Evolutionary conservation across 2,329 filamentous ascomycete species (phyloP).

Genomic region (Lojkania enalia): DNA sequence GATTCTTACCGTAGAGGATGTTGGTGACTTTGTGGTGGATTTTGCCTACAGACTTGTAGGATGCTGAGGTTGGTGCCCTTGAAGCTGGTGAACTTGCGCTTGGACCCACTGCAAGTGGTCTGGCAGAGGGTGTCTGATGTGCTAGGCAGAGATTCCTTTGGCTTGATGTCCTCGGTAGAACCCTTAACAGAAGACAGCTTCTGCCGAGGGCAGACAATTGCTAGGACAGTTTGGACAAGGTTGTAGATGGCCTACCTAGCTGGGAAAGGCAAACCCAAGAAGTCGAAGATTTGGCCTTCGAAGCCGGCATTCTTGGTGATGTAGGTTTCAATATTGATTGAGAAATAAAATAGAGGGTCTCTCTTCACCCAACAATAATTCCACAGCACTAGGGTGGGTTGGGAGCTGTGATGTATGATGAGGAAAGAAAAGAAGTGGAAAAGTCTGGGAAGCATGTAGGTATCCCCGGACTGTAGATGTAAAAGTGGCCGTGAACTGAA

Average conservation of each 20-base stretch:
- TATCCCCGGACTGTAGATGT: too few species aligned
- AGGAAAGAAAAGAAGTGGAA: too few species aligned
- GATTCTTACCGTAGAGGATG: constrained; percentile 47
- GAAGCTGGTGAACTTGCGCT: constrained; percentile 21
- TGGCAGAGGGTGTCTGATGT: constrained; percentile 27
- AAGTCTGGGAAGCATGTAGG: too few species aligned
- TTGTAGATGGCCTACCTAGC: constrained; percentile 27
- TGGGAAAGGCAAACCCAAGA: constrained; percentile 26
- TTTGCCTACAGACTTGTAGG: constrained; percentile 41
- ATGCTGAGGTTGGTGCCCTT: constrained; percentile 28
- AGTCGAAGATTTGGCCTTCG: constrained; percentile 9
- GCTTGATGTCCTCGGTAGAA: not conserved
- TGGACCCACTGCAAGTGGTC: constrained; percentile 17
- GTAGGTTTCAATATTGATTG: too few species aligned
- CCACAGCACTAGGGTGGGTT: too few species aligned
- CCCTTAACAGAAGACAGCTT: constrained; percentile 18
- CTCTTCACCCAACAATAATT: too few species aligned
- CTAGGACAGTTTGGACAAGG: constrained; percentile 27
- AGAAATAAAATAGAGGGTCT: too few species aligned
- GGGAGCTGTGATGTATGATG: too few species aligned
- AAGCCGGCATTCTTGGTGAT: too few species aligned
- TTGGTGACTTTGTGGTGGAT: constrained; percentile 47
- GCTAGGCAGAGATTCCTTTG: constrained; percentile 22
- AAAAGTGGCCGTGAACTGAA: too few species aligned
- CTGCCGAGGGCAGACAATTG: constrained; percentile 30